phyloP scores from a whole-genome alignment of 2,329 filamentous ascomycete genomes.

The Penicillium sp. region DNA sequence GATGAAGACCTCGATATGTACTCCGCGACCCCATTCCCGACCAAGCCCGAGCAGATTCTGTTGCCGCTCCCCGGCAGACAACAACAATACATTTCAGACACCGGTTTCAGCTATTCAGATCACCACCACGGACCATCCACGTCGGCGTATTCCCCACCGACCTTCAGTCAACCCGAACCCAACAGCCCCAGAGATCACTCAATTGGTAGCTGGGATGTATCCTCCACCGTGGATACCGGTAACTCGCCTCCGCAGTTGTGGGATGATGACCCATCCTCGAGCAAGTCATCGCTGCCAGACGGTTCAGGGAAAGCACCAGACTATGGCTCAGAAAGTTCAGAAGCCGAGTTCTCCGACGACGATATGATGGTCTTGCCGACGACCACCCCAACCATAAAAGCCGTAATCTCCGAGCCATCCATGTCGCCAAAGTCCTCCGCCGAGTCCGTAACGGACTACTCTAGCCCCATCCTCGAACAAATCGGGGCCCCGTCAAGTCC shows the following conservation, averaged over 20 bases:
- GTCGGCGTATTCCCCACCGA: conserved; percentile 30
- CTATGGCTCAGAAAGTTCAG: conserved; percentile 22
- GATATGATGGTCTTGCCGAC: conserved; percentile 35
- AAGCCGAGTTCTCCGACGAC: conserved; percentile 34
- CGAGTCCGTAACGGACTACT: conserved; percentile 31
- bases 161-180: conserved; percentile 27
- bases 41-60: conserved; percentile 48
- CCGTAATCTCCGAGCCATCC: conserved; percentile 35
- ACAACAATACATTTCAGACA: conserved; percentile 33
- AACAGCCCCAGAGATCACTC: conserved; percentile 32
- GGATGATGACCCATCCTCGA: conserved; percentile 41
- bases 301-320: conserved; percentile 24
- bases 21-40: conserved; percentile 47
- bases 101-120: conserved; percentile 35
- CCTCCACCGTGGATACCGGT: conserved; percentile 37
- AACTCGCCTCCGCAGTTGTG: conserved; percentile 41
- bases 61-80: conserved; percentile 43
- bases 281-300: conserved; percentile 38
- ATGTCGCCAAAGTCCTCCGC: conserved; percentile 25
- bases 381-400: conserved; percentile 40
- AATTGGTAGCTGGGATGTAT: conserved; percentile 37
- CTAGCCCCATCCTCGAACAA: conserved; percentile 44
- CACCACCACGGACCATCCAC: conserved; percentile 28
- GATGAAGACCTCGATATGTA: conserved; percentile 43
- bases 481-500: conserved; percentile 42